These are phyloP conservation scores for Schizophyllum amplum DNA, from an alignment of 1,284 basidiomycete genomes.

Conservation along the genomic window DNA sequence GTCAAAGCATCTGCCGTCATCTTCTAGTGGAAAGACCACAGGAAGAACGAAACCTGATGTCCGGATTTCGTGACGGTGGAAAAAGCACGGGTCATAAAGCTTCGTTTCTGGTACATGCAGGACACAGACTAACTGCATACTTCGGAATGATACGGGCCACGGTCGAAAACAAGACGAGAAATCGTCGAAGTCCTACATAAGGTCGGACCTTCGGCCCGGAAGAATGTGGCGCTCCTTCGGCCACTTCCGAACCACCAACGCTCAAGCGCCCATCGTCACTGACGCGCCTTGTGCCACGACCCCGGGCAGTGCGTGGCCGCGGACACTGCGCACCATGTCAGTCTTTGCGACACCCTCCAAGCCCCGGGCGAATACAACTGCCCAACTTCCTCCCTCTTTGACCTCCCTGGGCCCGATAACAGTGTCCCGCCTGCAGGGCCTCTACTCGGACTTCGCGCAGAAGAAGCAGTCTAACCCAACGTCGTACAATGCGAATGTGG, in stretches of 20 bases:
- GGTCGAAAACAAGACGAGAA: too few species aligned
- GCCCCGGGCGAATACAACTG: neutral
- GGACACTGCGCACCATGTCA: neutral
- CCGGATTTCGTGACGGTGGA: too few species aligned
- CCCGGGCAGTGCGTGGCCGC: neutral
- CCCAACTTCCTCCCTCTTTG: conserved; percentile 17
- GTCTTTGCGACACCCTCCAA: neutral
- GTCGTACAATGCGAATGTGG: conserved; percentile 73
- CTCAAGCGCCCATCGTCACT: neutral
- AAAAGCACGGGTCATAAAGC: too few species aligned
- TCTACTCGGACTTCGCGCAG: conserved; percentile 83
- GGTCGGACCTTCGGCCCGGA: neutral
- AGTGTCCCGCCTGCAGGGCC: conserved; percentile 62
- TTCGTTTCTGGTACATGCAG: too few species aligned
- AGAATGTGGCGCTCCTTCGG: neutral
- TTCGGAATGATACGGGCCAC: too few species aligned
- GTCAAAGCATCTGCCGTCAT: too few species aligned
- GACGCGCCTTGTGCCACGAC: neutral
- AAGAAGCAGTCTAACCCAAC: conserved; percentile 82
- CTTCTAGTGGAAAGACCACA: too few species aligned
- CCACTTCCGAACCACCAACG: neutral
- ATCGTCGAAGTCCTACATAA: too few species aligned
- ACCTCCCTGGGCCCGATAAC: conserved; percentile 45
- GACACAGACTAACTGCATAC: too few species aligned
- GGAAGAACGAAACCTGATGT: too few species aligned